Evolutionary conservation across 306 rosid species (phyloP), one percentile per base, ranked within the genome.

Genomic region (Casuarina equisetifolia): DNA sequence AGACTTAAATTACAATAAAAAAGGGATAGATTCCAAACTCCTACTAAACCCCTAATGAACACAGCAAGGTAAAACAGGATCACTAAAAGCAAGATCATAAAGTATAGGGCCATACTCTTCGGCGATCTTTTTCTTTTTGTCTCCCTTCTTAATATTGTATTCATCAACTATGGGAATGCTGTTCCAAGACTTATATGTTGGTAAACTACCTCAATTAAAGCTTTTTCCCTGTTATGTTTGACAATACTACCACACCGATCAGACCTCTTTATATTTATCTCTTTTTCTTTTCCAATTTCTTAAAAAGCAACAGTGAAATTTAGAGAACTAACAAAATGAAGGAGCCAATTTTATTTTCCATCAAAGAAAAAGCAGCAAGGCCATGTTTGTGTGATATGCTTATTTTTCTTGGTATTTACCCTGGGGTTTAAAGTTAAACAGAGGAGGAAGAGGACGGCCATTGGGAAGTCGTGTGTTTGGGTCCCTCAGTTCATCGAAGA

Each of bases 381-480:
- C 69, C 42, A 9, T 19, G 55, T 10, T 48, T 53, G 76, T 59
- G 46, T 46, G 3, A 53, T 59, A 25, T 69, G 67, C 54, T 66
- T 46, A 51, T 44, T 25, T 32, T 9, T 59, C 62, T 11, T 5
- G 68, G 54, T 55, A 74, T 89, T 82, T 76, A 95, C 99, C 99
- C 72, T 79, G 91, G 62, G 99, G 77, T 85, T 95, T 95, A 71
- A 95, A 95, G 81, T 95, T 95, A 78, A 95, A 92, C 6, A 95
- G 83, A 15, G 99, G 99, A 85, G 99, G 99, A 74, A 95, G 96
- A 74, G 99, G 99, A 50, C 99, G 97, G 75, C 99, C 99, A 77
- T 85, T 95, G 57, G 98, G 99, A 82, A 95, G 99, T 76, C 98
- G 97, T 39, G 97, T 90, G 80, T 79, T 91, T 13, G 97, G 97